Percentiles rank a stretch among this genome's conserved stretches.
Evolutionary conservation across 345 rosid genomes (phyloP).

Genomic region (Trapa bicornis): DNA sequence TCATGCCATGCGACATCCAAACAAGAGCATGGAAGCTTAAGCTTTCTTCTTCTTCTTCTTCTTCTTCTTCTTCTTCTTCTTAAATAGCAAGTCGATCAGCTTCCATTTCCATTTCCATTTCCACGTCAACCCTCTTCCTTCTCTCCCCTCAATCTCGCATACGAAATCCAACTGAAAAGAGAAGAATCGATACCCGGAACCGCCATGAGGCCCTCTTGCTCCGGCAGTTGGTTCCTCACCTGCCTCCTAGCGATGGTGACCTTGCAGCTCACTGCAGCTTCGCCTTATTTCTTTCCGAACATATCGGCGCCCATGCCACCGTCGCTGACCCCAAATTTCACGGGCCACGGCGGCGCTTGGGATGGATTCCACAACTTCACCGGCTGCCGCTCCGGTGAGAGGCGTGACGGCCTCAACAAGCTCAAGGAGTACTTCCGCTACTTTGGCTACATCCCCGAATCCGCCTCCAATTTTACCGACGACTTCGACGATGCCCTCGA

Average conservation of each 20-base stretch:
- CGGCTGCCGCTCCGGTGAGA: constrained; percentile 61
- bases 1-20: too few species aligned
- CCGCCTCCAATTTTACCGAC: constrained; percentile 42
- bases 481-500: constrained; percentile 51
- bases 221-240: not conserved
- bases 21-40: constrained; percentile 17
- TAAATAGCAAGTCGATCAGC: not conserved
- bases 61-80: constrained; percentile 12
- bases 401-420: constrained; percentile 38
- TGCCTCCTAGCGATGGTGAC: constrained; percentile 1
- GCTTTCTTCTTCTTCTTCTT: constrained; percentile 14
- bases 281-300: constrained; percentile 27
- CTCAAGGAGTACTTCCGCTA: constrained; percentile 60
- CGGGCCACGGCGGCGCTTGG: constrained; percentile 29
- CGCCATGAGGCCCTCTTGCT: not conserved
- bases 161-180: not conserved
- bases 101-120: not conserved
- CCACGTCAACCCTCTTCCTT: not conserved
- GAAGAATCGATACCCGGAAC: not conserved
- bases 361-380: constrained; percentile 40
- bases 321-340: constrained; percentile 13
- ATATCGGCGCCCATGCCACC: constrained; percentile 27
- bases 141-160: not conserved
- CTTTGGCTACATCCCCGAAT: constrained; percentile 61
- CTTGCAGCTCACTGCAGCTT: constrained; percentile 8